Conservation (phyloP, 352 stramenopile species). For the Globisporangium nodosum region DNA sequence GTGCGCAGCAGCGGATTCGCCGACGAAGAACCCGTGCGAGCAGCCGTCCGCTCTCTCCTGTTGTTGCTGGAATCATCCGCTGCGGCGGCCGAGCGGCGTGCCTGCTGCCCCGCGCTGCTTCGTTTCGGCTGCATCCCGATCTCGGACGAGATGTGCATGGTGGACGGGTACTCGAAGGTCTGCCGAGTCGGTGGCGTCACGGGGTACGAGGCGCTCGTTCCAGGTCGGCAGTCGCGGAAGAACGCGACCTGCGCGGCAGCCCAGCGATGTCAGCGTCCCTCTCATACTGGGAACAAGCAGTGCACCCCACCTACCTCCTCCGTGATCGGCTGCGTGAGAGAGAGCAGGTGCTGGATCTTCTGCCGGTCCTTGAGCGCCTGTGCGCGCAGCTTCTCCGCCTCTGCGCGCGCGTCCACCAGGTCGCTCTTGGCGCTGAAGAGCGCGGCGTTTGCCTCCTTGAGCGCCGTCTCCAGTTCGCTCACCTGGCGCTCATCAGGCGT, state of each 20-base stretch:
- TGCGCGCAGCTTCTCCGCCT: constrained; percentile 65
- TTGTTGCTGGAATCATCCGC: background rate
- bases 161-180: constrained; percentile 65
- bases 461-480: constrained; percentile 43
- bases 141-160: constrained; percentile 62
- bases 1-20: constrained; percentile 56
- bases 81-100: background rate
- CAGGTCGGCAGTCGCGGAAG: constrained; percentile 64
- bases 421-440: constrained; percentile 65
- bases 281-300: background rate
- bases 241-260: constrained; percentile 46
- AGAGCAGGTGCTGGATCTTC: constrained; percentile 80
- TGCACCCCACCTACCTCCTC: constrained; percentile 38
- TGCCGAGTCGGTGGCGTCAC: constrained; percentile 18
- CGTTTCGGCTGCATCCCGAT: constrained; percentile 2
- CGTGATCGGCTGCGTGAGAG: constrained; percentile 72
- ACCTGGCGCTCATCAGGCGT: constrained; percentile 22
- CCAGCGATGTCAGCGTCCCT: background rate
- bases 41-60: constrained; percentile 7
- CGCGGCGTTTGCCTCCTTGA: constrained; percentile 47
- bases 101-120: background rate
- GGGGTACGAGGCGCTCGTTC: constrained; percentile 44
- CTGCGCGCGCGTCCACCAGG: constrained; percentile 49
- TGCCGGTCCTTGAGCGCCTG: constrained; percentile 69
- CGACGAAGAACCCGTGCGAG: constrained; percentile 13